phyloP scores from a whole-genome alignment of 768 basidiomycete species.

The Dioszegia hungarica region DNA sequence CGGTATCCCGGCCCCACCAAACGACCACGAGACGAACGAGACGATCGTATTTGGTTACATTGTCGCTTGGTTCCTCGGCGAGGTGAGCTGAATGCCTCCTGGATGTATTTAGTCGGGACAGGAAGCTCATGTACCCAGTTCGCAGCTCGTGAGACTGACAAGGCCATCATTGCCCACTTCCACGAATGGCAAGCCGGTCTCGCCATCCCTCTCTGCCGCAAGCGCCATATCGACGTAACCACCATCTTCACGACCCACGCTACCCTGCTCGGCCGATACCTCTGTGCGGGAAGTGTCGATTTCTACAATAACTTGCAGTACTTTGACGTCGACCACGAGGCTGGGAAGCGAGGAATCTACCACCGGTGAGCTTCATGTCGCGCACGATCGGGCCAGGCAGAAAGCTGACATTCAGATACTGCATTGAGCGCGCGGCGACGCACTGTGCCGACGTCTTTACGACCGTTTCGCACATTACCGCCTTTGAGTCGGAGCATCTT shows the following conservation, averaged over 20 bases:
- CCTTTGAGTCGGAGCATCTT: conserved; percentile 92
- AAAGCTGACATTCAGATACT: conserved; percentile 56
- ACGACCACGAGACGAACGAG: conserved; percentile 97
- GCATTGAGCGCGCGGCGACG: conserved; percentile 88
- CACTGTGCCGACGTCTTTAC: conserved; percentile 99
- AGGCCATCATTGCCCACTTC: conserved; percentile 93
- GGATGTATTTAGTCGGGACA: neutral
- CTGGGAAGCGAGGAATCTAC: conserved; percentile 97
- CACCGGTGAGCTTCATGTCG: conserved; percentile 55
- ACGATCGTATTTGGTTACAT: conserved; percentile 96
- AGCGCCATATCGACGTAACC: conserved; percentile 94
- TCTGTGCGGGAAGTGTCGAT: conserved; percentile 95
- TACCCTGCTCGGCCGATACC: conserved; percentile 94
- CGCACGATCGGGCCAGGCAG: neutral
- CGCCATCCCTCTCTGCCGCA: conserved; percentile 82
- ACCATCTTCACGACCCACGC: conserved; percentile 99
- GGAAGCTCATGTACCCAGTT: conserved; percentile 16
- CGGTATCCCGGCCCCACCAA: conserved; percentile 92
- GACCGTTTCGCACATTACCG: conserved; percentile 96
- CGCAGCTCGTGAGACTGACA: conserved; percentile 63
- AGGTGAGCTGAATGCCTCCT: conserved; percentile 56
- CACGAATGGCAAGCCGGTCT: conserved; percentile 99
- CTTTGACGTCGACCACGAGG: conserved; percentile 99
- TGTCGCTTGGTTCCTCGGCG: conserved; percentile 99
- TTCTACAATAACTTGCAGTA: conserved; percentile 99